Percentiles rank a stretch among this genome's conserved stretches.
Evolutionary conservation across 352 stramenopile genomes (phyloP).

Genomic region (Saprolegnia parasitica): DNA sequence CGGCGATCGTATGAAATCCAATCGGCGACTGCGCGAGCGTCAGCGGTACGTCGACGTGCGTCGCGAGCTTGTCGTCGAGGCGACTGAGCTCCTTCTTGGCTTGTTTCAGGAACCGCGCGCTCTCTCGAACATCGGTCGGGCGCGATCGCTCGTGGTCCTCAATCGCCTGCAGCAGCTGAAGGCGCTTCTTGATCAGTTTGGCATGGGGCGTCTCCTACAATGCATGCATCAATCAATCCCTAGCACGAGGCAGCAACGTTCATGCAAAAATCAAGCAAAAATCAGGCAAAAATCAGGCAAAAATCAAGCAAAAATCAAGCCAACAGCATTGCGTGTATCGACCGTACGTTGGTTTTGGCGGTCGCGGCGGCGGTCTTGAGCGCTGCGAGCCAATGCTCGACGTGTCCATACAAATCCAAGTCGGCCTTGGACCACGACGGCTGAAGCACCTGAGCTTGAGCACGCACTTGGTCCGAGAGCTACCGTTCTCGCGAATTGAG

Average conservation of each 20-base stretch:
- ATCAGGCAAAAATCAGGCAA: neutral
- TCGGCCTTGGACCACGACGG: constrained; percentile 12
- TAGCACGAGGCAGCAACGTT: too few species aligned
- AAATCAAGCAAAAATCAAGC: neutral
- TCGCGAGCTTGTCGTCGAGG: constrained; percentile 20
- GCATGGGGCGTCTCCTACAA: constrained; percentile 45
- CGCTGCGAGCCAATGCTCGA: constrained; percentile 3
- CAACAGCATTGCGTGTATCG: neutral
- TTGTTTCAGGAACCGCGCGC: constrained; percentile 20
- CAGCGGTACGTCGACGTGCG: constrained; percentile 10
- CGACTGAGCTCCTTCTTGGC: constrained; percentile 10
- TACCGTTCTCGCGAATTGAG: neutral
- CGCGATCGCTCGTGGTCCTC: neutral
- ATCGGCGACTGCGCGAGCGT: neutral
- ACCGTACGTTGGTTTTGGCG: neutral
- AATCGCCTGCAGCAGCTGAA: constrained; percentile 34
- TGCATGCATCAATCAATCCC: neutral
- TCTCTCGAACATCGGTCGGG: constrained; percentile 5
- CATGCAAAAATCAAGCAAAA: neutral
- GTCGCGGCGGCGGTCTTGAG: neutral
- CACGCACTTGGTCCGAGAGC: neutral
- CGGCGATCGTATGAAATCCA: constrained; percentile 51
- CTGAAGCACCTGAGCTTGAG: neutral
- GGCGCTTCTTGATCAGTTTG: constrained; percentile 57
- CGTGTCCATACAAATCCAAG: constrained; percentile 16